phyloP scores from a whole-genome alignment of 208 protist species.

The Trypanosoma rangeli region DNA sequence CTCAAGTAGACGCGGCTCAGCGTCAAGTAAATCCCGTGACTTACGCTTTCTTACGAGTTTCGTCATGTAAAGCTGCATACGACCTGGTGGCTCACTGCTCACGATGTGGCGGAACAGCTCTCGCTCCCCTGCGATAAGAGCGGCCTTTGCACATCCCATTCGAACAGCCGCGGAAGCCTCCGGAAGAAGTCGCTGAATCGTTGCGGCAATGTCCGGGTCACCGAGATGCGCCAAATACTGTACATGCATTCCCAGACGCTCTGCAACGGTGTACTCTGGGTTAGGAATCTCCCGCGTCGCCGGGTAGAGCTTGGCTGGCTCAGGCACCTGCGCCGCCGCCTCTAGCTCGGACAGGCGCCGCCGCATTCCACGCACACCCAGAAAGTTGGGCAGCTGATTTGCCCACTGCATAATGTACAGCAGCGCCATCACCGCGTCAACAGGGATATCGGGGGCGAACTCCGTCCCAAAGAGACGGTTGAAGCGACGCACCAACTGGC shows the following conservation, averaged over 20 bases:
- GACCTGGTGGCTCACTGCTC: conserved; percentile 77
- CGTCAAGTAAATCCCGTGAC: conserved; percentile 80
- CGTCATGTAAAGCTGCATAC: conserved; percentile 90
- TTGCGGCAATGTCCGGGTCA: conserved; percentile 68
- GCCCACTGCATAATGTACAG: conserved; percentile 82
- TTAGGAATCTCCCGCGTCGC: conserved; percentile 88
- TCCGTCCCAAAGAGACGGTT: conserved; percentile 77
- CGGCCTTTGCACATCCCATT: conserved; percentile 91
- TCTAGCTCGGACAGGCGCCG: conserved; percentile 73
- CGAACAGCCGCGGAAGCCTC: conserved; percentile 67
- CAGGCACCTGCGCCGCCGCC: conserved; percentile 36
- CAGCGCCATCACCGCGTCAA: conserved; percentile 71
- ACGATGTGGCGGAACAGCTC: conserved; percentile 86
- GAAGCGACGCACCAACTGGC: conserved; percentile 58
- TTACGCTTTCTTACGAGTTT: conserved; percentile 86
- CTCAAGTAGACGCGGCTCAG: conserved; percentile 80
- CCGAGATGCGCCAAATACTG: conserved; percentile 85
- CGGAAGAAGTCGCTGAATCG: conserved; percentile 55
- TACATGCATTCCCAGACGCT: conserved; percentile 89
- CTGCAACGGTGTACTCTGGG: conserved; percentile 80
- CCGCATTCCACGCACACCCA: conserved; percentile 82
- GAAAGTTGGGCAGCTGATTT: conserved; percentile 41
- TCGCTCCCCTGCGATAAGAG: conserved; percentile 82
- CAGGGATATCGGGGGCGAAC: conserved; percentile 78
- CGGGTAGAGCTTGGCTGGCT: conserved; percentile 63